phyloP scores from a whole-genome alignment of 1,284 basidiomycete species.

The Sporisorium graminicola region DNA sequence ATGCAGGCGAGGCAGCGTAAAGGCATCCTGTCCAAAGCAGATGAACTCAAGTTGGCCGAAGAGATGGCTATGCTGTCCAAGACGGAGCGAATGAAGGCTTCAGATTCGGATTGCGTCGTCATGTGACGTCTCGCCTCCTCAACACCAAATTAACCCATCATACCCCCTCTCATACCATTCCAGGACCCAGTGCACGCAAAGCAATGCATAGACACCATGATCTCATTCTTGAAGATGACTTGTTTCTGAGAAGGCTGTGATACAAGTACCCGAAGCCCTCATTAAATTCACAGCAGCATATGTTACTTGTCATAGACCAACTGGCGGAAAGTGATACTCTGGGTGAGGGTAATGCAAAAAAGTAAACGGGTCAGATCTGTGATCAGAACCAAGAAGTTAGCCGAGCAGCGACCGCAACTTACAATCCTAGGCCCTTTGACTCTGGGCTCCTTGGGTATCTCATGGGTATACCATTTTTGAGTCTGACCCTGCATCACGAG shows the following conservation, averaged over 20 bases:
- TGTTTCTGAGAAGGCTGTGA: not conserved
- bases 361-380: not conserved
- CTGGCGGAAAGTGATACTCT: slow-evolving; percentile 58
- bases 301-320: slow-evolving; percentile 40
- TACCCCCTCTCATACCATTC: slow-evolving; percentile 1
- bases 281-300: not conserved
- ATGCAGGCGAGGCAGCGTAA: slow-evolving; percentile 57
- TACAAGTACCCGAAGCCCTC: not conserved
- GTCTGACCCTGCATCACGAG: slow-evolving; percentile 74
- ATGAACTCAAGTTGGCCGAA: slow-evolving; percentile 57
- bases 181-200: not conserved
- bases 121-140: slow-evolving; percentile 6
- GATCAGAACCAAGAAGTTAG: no score
- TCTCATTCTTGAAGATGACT: no score
- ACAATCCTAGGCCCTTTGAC: slow-evolving; percentile 53
- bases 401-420: slow-evolving; percentile 8
- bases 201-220: not conserved
- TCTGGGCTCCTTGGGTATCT: slow-evolving; percentile 62
- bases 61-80: slow-evolving; percentile 53
- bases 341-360: not conserved
- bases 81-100: slow-evolving; percentile 33
- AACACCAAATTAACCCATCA: not conserved
- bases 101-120: slow-evolving; percentile 48
- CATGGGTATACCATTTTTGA: slow-evolving; percentile 73
- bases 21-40: slow-evolving; percentile 53